These are phyloP conservation scores for Phytopythium delawarense DNA, from an alignment of 352 stramenopile genomes.

Conservation along the genomic window DNA sequence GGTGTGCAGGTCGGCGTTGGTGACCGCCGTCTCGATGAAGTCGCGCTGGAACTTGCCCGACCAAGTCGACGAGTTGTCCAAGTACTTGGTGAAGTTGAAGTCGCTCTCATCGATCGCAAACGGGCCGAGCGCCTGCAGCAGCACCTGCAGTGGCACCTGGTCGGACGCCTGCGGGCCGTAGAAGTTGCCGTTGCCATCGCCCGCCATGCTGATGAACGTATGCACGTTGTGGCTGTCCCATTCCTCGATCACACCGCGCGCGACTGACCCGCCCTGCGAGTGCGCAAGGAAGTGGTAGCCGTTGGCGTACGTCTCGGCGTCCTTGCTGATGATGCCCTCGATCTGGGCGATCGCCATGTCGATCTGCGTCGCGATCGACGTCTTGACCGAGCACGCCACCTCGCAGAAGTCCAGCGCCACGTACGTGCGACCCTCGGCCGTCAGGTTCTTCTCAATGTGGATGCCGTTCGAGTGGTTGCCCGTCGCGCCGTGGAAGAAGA, in stretches of 20 bases:
- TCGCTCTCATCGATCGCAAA: constrained; percentile 22
- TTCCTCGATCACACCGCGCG: constrained; percentile 46
- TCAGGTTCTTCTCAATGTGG: constrained; percentile 33
- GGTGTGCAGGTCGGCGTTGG: constrained; percentile 17
- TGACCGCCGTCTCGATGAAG: constrained; percentile 20
- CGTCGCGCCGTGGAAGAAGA: constrained; percentile 52
- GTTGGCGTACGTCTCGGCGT: constrained; percentile 23
- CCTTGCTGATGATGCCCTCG: constrained; percentile 21
- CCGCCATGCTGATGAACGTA: constrained; percentile 45
- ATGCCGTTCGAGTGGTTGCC: constrained; percentile 23
- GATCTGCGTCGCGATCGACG: constrained; percentile 30
- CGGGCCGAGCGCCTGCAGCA: constrained; percentile 32
- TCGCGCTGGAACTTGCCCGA: constrained; percentile 39
- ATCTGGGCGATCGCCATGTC: constrained; percentile 43
- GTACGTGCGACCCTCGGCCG: constrained; percentile 30
- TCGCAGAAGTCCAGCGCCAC: constrained; percentile 39
- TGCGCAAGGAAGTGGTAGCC: constrained; percentile 55
- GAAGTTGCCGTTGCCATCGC: constrained; percentile 49
- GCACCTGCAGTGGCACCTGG: constrained; percentile 24
- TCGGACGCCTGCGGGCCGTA: constrained; percentile 40
- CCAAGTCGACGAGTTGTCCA: constrained; percentile 13
- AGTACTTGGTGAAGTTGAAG: constrained; percentile 42
- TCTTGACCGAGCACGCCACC: constrained; percentile 28
- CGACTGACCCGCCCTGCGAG: constrained; percentile 39
- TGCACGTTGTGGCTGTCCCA: constrained; percentile 57